Evolutionary conservation across 495 filamentous ascomycete species (phyloP), one percentile per base, ranked within the genome.

Genomic region (Daldinia concentrica): DNA sequence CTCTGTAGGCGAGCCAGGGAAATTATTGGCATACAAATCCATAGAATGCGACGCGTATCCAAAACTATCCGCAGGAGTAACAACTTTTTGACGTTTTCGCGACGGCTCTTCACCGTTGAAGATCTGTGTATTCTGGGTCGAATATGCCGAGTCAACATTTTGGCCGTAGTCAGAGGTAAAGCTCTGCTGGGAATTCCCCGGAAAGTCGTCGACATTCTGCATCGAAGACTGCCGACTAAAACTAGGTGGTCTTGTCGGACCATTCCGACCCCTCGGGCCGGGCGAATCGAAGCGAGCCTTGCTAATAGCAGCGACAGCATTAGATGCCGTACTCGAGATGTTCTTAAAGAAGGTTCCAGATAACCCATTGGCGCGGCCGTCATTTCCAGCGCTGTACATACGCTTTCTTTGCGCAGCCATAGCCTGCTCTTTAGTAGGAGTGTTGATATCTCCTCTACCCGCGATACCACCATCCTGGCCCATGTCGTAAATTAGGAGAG

Each of bases 351-450:
- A 95, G 0, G 96, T 97, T 9, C 92, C 93, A 14, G 88, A 85
- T 62, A 91, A 83, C 36, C 88, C 90, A 70, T 88, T 87, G 19
- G 82, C 79, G 43, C 92, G 89, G 52, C 82, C 89, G 32, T 96
- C 90, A 9, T 78, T 82, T 45, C 86, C 86, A 22, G 89, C 89
- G n/a, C n/a, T n/a, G 72, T 98, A 92, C 83, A 93, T 87, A 63
- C 94, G 87, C 77, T 99, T 98, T 64, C 95, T 85, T 77, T 97
- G 93, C 14, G 96, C 96, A 29, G 95, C 96, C 95, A 98, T 97
- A 59, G 95, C 95, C 80, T 99, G 95, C 80, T 99, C 95, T 79
- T 99, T 99, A n/a, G 95, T 99, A 0, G 95, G 95, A 4, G 95
- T 99, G 62, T 97, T 90, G 57, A 94, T 85, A 55, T 90, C 82